phyloP scores from a whole-genome alignment of 345 rosid species.

The Brassica carinata region DNA sequence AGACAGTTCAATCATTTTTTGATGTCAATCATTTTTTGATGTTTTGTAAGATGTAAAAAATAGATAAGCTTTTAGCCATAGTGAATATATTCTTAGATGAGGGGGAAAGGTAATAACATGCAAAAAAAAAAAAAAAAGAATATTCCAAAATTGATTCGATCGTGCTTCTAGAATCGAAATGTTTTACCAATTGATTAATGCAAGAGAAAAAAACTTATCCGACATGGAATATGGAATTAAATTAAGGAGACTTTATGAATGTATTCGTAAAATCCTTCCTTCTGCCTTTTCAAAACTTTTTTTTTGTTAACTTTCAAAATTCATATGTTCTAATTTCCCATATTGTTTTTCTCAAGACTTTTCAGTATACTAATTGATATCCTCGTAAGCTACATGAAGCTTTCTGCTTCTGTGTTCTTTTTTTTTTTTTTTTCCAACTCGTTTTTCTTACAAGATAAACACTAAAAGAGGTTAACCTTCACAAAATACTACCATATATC shows the following conservation, averaged over 20 bases:
- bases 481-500: neutral
- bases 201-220: neutral
- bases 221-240: neutral
- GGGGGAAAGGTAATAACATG: no score
- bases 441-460: neutral
- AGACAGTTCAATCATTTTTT: no score
- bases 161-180: neutral
- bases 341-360: neutral
- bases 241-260: neutral
- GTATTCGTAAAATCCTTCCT: neutral
- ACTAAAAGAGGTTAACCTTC: neutral
- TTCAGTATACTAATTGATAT: neutral
- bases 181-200: neutral
- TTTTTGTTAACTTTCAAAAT: neutral
- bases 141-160: neutral
- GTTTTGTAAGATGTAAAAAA: no score
- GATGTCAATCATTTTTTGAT: no score
- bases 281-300: neutral
- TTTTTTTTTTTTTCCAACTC: neutral
- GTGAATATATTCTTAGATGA: neutral
- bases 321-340: neutral
- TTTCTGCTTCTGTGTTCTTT: slow-evolving; percentile 1
- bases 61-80: no score
- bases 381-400: slow-evolving; percentile 9
- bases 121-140: no score